Base-by-base conservation (phyloP, 805 yeast species). In the Komagataella pastoris region DNA sequence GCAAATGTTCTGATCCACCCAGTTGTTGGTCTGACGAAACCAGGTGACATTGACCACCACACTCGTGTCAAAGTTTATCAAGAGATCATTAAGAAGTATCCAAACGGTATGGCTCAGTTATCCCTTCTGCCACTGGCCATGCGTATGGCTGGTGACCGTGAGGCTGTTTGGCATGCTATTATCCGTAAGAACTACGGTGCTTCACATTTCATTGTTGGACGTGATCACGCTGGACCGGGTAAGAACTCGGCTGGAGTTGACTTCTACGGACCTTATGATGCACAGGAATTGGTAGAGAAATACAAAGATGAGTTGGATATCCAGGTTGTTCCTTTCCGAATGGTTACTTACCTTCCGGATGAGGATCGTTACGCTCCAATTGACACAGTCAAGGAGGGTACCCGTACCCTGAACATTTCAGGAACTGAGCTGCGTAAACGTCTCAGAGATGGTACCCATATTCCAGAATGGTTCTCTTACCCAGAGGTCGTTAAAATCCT, bases 71-170 rank as follows among this genome's bases (percentile, higher is more conserved):
- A 93, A 61, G 98, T 90, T 12, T 90, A 90, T 73, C 85, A 87
- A 70, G 95, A 91, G 59, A 81, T 90, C 59, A 79, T 91, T 69
- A 87, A 90, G 70, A 85, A 91, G 63, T 90, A 87, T 70, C 98
- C 97, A 50, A 85, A 83, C 57, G 97, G 97, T 51, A 84, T 90
- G 79, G 97, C 97, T 14, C 81, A 86, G 57, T 73, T 90, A 55
- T 83, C 97, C 7, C 72, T 90, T 57, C 75, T 90, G 60, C 98
- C 98, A 10, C 75, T 90, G 63, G 98, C 98, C 45, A 90, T 90
- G 98, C 83, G 98, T 76, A 90, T 90, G 98, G 97, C 93, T 52
- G 98, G 98, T 68, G 97, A 91, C 68, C 81, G 96, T 67, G 98
- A 90, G 72, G 98, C 98, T 19, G 86, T 90, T 47, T 91, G 97